Evolutionary conservation across 495 filamentous ascomycete species (phyloP), one percentile per base, ranked within the genome.

Genomic region (Neurospora sp.): DNA sequence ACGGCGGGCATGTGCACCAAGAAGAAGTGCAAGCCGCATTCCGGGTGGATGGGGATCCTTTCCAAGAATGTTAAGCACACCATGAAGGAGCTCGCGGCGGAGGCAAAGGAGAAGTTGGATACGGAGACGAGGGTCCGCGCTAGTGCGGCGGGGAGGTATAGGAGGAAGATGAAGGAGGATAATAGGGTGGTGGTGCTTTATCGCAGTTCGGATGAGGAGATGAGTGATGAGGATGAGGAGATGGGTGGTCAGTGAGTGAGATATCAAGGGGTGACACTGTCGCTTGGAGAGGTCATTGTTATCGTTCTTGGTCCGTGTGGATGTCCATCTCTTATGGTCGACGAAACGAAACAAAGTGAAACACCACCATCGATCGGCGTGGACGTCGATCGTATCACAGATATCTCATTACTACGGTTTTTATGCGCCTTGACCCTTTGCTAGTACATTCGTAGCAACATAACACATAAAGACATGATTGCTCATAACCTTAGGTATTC

Each of bases 1-100:
- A 79, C 76, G 39, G 80, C 76, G 38, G 81, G 83, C 74, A 86
- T 84, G 82, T 87, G 85, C 76, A 78, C 79, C n/a, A 79, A 80
- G 70, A 85, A 84, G 72, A 84, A 85, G 76, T 87, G 85, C 78
- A 85, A 85, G 75, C 77, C 85, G 72, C 85, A 87, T 73, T 74
- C 73, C 38, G 79, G 79, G 42, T 87, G 85, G 85, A 79, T 79
- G 75, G 82, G 79, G 73, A 76, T 86, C 38, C 80, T 85, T 38
- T 77, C 78, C 73, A 83, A 83, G 74, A 75, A 77, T 41, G 82
- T 84, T 14, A 78, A 80, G 66, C 79, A 81, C 74, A 78, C 80
- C 49, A 85, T 87, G 73, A 84, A 82, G 78, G 83, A 85, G 80
- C 79, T 84, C 74, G 82, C 83, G 38, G 79, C 79, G 16, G 78